Evolutionary conservation across 495 filamentous ascomycete genomes (phyloP).

Genomic region (Penicillium cinerascens): DNA sequence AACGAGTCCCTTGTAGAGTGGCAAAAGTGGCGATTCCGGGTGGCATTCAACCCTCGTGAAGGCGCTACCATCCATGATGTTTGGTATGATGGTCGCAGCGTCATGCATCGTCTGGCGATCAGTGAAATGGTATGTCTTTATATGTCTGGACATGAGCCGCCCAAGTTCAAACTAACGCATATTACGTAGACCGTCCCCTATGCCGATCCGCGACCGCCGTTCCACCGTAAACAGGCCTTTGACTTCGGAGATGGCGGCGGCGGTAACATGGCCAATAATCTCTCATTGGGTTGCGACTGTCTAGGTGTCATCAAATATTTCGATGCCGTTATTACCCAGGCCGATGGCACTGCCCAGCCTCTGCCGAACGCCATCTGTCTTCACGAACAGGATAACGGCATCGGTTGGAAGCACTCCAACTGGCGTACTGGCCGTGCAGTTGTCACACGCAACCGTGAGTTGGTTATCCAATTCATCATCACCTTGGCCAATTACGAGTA

Average conservation of each 20-base stretch:
- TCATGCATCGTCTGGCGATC: constrained; percentile 67
- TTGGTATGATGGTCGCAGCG: constrained; percentile 66
- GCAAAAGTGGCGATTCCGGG: constrained; percentile 70
- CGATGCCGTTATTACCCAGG: constrained; percentile 53
- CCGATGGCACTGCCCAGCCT: constrained; percentile 51
- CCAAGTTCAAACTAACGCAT: background rate
- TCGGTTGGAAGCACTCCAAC: constrained; percentile 71
- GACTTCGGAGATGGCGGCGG: constrained; percentile 70
- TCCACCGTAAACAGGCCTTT: constrained; percentile 68
- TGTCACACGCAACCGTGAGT: constrained; percentile 56
- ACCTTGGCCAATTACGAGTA: constrained; percentile 86
- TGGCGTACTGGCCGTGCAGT: constrained; percentile 65
- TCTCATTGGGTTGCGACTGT: constrained; percentile 67
- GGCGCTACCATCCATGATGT: constrained; percentile 68
- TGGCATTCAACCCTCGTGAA: constrained; percentile 67
- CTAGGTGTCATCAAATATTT: constrained; percentile 68
- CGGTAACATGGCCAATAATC: constrained; percentile 66
- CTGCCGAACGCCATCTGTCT: constrained; percentile 65
- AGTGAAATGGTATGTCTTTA: constrained; percentile 62
- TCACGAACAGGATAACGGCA: constrained; percentile 69
- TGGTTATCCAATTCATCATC: constrained; percentile 73
- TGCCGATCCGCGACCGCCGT: constrained; percentile 63
- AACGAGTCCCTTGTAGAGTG: constrained; percentile 54
- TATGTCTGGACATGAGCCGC: background rate
- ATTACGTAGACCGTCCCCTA: constrained; percentile 55